Evolutionary conservation across 2,329 filamentous ascomycete genomes (phyloP), one percentile per base, ranked within the genome.

Genomic region (Didymella lethalis): DNA sequence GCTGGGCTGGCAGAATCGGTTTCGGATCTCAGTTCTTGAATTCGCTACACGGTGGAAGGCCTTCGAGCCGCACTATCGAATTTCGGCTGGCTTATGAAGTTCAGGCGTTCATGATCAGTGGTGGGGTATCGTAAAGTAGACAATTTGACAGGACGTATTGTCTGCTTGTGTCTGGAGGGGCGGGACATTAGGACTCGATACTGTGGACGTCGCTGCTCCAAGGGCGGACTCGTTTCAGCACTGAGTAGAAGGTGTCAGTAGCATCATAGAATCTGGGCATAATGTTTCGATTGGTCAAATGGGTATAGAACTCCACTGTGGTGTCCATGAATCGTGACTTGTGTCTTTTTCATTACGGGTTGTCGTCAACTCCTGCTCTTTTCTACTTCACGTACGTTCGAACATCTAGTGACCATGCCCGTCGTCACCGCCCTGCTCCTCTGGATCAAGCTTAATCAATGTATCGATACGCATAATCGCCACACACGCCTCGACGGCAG

Each of bases 391-490:
- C 16, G 46, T 50, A 40, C 48, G 48, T 49, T 44, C 40, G 25
- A 47, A 45, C 48, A 18, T 59, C 63, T 74, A 95, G 82, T 96
- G 92, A 54, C 90, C 92, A 80, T 96, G 92, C 57, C 92, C 93
- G 73, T 95, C 91, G 80, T 96, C 90, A 67, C 88, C 86, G 40
- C 82, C 83, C 75, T 86, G 85, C 83, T 89, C 86, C 83, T 97
- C 93, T 18, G 93, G 93, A 84, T 99, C 95, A 79, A 99, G 83
- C 84, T 96, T 96, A 82, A 99, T 98, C 80, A 99, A 85, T 66
- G 95, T 98, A 83, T 99, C 95, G 77, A 99, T 99, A 74, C 95
- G 88, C 95, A 99, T 98, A 78, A 99, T 98, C 75, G 93, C 91
- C 79, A 99, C 96, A 80, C 95, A 98, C 54, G 95, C 95, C 82